These are phyloP conservation scores for Penicillium malachiteum DNA, from an alignment of 495 filamentous ascomycete genomes.

Conservation along the genomic window DNA sequence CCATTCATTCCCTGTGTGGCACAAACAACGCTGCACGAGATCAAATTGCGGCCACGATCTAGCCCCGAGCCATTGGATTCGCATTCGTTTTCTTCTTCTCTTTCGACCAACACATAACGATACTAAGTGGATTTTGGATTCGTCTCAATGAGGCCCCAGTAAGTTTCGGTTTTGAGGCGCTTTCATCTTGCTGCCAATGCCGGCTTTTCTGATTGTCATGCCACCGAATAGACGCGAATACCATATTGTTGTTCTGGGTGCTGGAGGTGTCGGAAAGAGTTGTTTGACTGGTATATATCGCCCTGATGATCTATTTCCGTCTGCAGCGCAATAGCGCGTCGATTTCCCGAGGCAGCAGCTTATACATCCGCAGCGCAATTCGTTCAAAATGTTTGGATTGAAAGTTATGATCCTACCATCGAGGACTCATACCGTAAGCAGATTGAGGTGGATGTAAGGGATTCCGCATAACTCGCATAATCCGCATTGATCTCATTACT, in stretches of 20 bases:
- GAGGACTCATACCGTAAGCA: slow-evolving; percentile 97
- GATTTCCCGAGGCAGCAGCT: slow-evolving; percentile 10
- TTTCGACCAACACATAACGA: neutral
- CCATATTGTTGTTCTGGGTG: slow-evolving; percentile 87
- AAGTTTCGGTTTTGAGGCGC: slow-evolving; percentile 24
- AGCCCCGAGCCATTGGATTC: slow-evolving; percentile 1
- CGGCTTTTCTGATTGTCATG: slow-evolving; percentile 23
- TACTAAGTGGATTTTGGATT: neutral
- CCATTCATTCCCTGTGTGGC: slow-evolving; percentile 13
- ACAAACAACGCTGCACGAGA: slow-evolving; percentile 11
- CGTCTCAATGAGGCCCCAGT: slow-evolving; percentile 54
- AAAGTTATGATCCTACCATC: slow-evolving; percentile 98
- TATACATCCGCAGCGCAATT: slow-evolving; percentile 74
- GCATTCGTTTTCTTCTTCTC: neutral
- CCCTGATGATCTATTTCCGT: neutral
- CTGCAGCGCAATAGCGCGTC: slow-evolving; percentile 6
- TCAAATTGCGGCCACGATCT: neutral
- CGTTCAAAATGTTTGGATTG: slow-evolving; percentile 98
- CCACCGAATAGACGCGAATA: slow-evolving; percentile 67
- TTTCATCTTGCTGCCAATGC: slow-evolving; percentile 9
- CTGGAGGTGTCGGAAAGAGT: slow-evolving; percentile 96
- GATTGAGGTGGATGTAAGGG: slow-evolving; percentile 84
- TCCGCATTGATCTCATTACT: slow-evolving; percentile 16
- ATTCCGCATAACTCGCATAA: slow-evolving; percentile 30
- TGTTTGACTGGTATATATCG: slow-evolving; percentile 83